Conservation (phyloP, 164 flowering plant genomes). For the Stephania japonica region DNA sequence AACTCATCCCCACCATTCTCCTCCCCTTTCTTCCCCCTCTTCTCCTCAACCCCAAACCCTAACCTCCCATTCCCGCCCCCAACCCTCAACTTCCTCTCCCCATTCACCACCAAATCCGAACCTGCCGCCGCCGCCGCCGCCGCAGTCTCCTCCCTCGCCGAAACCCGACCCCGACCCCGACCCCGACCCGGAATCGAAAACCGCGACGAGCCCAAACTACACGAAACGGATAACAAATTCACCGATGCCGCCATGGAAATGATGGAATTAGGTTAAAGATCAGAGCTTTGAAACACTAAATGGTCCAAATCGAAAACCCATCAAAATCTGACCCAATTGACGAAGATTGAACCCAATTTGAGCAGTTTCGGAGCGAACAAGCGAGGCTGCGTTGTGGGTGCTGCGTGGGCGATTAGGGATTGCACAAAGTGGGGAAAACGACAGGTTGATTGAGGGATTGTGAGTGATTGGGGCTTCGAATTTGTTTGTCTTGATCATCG, state of each 20-base stretch:
- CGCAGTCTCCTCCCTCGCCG: slow-evolving; percentile 22
- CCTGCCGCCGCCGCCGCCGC: slow-evolving; percentile 26
- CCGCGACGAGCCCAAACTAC: slow-evolving; percentile 13
- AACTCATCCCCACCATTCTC: slow-evolving; percentile 18
- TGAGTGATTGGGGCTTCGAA: not conserved
- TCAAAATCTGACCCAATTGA: no score
- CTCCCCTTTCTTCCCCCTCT: slow-evolving; percentile 13
- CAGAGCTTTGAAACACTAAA: not conserved
- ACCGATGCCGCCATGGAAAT: not conserved
- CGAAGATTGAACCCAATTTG: no score
- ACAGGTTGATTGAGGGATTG: not conserved
- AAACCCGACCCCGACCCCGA: slow-evolving; percentile 18
- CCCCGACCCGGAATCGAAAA: slow-evolving; percentile 14
- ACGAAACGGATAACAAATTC: not conserved
- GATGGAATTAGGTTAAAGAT: not conserved
- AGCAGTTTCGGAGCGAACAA: no score
- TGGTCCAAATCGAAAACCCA: not conserved
- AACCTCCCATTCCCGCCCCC: slow-evolving; percentile 27
- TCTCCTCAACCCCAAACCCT: slow-evolving; percentile 12
- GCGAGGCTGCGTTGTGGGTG: no score
- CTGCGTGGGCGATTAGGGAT: no score
- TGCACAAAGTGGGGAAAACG: no score
- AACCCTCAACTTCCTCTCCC: slow-evolving; percentile 20
- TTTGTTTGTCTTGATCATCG: no score
- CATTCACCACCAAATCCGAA: slow-evolving; percentile 21